These are phyloP conservation scores for Marasmius fiardii DNA, from an alignment of 1,284 basidiomycete species.

Conservation along the genomic window DNA sequence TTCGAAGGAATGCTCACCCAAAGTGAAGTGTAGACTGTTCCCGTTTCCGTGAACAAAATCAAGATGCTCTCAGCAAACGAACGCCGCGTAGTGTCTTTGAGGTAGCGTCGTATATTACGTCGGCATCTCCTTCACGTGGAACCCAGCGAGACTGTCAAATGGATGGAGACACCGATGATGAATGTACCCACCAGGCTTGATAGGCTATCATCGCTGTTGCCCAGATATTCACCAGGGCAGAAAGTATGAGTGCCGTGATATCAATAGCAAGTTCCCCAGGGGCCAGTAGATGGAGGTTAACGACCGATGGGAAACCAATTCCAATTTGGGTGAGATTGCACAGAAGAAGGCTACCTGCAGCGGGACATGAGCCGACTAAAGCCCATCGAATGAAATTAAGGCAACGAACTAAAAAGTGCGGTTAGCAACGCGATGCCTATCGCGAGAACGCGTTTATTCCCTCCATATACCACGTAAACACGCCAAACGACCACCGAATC, in stretches of 20 bases:
- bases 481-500: conserved; percentile 14
- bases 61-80: conserved; percentile 9
- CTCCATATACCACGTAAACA: conserved; percentile 7
- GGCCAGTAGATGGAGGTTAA: conserved; percentile 2
- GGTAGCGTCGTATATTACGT: not conserved
- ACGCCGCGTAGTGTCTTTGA: not conserved
- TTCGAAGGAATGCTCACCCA: conserved; percentile 6
- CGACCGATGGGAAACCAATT: conserved; percentile 6
- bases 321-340: conserved; percentile 15
- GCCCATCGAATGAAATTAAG: not conserved
- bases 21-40: conserved; percentile 8
- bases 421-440: not conserved
- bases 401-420: conserved; percentile 3
- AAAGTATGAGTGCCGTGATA: conserved; percentile 5
- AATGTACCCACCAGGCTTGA: conserved; percentile 10
- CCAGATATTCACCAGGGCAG: conserved; percentile 12
- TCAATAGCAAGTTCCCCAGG: conserved; percentile 9
- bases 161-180: not conserved
- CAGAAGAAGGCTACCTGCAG: conserved; percentile 4
- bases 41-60: conserved; percentile 11
- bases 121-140: conserved; percentile 7
- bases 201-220: conserved; percentile 12
- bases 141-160: not conserved
- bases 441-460: conserved; percentile 6
- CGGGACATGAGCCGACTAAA: not conserved